Percentiles rank a stretch among this genome's conserved stretches.
Conservation (phyloP, 1,139 yeast genomes). For the Starmera stellimalicola region DNA sequence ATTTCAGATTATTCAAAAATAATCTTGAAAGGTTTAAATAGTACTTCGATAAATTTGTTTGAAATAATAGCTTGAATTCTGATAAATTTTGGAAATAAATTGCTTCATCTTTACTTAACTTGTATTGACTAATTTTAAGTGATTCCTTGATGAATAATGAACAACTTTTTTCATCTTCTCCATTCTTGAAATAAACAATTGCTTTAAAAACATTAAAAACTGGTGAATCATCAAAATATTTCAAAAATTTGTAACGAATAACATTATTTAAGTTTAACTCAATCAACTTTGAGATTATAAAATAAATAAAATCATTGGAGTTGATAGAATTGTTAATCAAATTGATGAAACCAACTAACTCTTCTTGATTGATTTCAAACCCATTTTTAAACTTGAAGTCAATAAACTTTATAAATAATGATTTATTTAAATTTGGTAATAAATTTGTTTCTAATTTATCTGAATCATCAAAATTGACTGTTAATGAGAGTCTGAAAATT, state of each 20-base stretch:
- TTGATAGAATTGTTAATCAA: slow-evolving; percentile 10
- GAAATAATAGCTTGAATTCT: slow-evolving; percentile 14
- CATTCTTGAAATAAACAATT: slow-evolving; percentile 16
- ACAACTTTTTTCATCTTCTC: slow-evolving; percentile 15
- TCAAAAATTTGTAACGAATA: slow-evolving; percentile 9
- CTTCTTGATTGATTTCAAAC: slow-evolving; percentile 15
- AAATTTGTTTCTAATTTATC: slow-evolving; percentile 15
- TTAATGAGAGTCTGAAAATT: slow-evolving; percentile 9
- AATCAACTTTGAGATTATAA: slow-evolving; percentile 16
- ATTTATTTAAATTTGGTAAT: slow-evolving; percentile 6
- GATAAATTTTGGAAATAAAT: slow-evolving; percentile 11
- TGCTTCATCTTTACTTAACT: slow-evolving; percentile 9
- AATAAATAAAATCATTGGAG: slow-evolving; percentile 17
- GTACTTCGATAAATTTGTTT: slow-evolving; percentile 15
- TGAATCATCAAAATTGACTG: slow-evolving; percentile 8
- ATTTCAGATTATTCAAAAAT: slow-evolving; percentile 14
- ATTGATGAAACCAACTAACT: slow-evolving; percentile 15
- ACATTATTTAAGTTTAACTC: slow-evolving; percentile 7
- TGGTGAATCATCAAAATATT: slow-evolving; percentile 12
- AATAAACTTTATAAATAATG: slow-evolving; percentile 9
- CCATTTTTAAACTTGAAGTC: slow-evolving; percentile 8
- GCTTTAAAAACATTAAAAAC: slow-evolving; percentile 20
- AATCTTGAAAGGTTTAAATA: slow-evolving; percentile 17
- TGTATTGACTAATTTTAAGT: slow-evolving; percentile 16
- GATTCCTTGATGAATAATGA: slow-evolving; percentile 18